Conservation (phyloP, 2,329 filamentous ascomycete species). For the Cladophialophora exuberans region DNA sequence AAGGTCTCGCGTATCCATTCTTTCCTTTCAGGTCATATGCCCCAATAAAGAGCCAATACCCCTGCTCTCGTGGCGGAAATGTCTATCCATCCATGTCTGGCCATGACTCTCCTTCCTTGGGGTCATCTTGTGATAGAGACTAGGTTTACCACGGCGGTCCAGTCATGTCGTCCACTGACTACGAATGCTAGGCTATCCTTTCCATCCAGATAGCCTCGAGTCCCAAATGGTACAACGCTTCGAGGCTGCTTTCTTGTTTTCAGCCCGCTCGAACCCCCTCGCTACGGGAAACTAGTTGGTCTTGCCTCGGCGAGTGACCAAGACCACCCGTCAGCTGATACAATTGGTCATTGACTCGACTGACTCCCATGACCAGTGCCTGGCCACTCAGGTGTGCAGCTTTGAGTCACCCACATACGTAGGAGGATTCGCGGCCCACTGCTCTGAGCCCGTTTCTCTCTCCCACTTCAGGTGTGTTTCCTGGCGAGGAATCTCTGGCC, state of each 20-base stretch:
- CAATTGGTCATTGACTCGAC: conserved; percentile 17
- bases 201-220: conserved; percentile 5
- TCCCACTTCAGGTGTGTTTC: background rate
- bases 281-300: background rate
- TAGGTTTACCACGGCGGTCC: conserved; percentile 2
- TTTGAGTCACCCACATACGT: conserved; percentile 8
- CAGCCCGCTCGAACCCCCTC: background rate
- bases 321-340: conserved; percentile 22
- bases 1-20: conserved; percentile 3
- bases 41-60: background rate
- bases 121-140: conserved; percentile 1
- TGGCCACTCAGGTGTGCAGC: conserved; percentile 1
- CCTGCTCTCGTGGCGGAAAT: conserved; percentile 25
- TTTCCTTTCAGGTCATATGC: conserved; percentile 14
- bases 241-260: conserved; percentile 6
- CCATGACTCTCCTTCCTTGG: conserved; percentile 10
- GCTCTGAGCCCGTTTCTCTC: background rate
- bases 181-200: conserved; percentile 8
- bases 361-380: conserved; percentile 17
- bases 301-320: conserved; percentile 13
- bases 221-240: conserved; percentile 14
- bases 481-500: background rate
- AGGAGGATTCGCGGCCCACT: background rate
- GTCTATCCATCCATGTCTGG: conserved; percentile 24
- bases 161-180: background rate